Conservation (phyloP, 164 flowering plant genomes). For the Paratinospora sagittata region DNA sequence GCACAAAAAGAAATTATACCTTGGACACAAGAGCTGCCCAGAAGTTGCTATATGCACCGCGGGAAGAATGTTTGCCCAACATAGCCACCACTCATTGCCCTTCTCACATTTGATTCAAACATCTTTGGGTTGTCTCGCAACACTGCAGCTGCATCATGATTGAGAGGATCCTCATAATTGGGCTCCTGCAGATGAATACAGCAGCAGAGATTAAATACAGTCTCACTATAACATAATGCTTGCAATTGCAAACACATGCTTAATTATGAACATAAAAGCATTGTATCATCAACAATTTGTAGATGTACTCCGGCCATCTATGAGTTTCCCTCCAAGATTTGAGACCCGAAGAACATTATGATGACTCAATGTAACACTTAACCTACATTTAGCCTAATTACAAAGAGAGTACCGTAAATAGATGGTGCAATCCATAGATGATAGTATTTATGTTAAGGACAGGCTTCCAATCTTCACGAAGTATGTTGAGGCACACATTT, state of each 20-base stretch:
- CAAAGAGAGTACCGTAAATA: slow-evolving; percentile 49
- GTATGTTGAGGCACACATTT: slow-evolving; percentile 75
- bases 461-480: slow-evolving; percentile 85
- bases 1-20: background rate
- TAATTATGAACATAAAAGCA: background rate
- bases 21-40: background rate
- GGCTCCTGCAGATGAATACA: slow-evolving; percentile 46
- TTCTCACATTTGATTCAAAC: slow-evolving; percentile 62
- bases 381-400: background rate
- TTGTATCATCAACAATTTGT: background rate
- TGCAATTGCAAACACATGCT: background rate
- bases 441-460: slow-evolving; percentile 68
- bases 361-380: background rate
- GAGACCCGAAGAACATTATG: background rate
- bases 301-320: background rate
- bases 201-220: background rate
- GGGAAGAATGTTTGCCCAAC: slow-evolving; percentile 57
- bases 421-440: slow-evolving; percentile 63
- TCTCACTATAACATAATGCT: background rate
- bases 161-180: slow-evolving; percentile 68
- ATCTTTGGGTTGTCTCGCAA: slow-evolving; percentile 64
- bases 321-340: background rate
- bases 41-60: slow-evolving; percentile 37
- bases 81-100: slow-evolving; percentile 73
- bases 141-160: slow-evolving; percentile 74